phyloP scores from a whole-genome alignment of 2,329 filamentous ascomycete species.

The Colletotrichum echinochloae region DNA sequence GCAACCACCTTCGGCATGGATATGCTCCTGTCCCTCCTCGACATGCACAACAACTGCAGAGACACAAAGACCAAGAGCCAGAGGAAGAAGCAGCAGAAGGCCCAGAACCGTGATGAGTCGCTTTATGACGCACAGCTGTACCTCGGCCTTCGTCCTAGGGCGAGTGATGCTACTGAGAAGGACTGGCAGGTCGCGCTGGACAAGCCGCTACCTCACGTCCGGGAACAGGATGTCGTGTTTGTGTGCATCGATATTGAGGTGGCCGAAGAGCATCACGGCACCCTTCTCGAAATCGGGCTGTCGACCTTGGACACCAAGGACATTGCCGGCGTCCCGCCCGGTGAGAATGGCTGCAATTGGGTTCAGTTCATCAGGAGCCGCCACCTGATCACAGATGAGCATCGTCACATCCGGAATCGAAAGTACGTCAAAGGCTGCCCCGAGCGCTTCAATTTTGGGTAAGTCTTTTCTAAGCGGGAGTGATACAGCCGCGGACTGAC shows the following conservation, averaged over 20 bases:
- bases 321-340: constrained; percentile 67
- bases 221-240: constrained; percentile 63
- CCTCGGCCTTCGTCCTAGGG: constrained; percentile 34
- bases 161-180: constrained; percentile 12
- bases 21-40: constrained; percentile 24
- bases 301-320: constrained; percentile 79
- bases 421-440: constrained; percentile 80
- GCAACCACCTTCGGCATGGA: constrained; percentile 23
- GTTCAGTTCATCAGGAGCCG: constrained; percentile 72
- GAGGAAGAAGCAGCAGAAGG: constrained; percentile 34
- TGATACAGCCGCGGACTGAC: constrained; percentile 10
- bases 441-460: constrained; percentile 81
- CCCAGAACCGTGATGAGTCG: constrained; percentile 19
- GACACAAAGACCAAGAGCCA: constrained; percentile 41
- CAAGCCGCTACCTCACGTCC: constrained; percentile 10
- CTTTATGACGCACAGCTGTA: constrained; percentile 37
- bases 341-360: constrained; percentile 74
- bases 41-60: constrained; percentile 43
- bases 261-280: constrained; percentile 73
- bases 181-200: constrained; percentile 21
- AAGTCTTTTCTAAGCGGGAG: constrained; percentile 45
- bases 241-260: constrained; percentile 87
- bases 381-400: constrained; percentile 83
- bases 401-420: constrained; percentile 73
- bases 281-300: constrained; percentile 88